Conservation (phyloP, 2,329 filamentous ascomycete species). For the Chalaropsis ovoidea region DNA sequence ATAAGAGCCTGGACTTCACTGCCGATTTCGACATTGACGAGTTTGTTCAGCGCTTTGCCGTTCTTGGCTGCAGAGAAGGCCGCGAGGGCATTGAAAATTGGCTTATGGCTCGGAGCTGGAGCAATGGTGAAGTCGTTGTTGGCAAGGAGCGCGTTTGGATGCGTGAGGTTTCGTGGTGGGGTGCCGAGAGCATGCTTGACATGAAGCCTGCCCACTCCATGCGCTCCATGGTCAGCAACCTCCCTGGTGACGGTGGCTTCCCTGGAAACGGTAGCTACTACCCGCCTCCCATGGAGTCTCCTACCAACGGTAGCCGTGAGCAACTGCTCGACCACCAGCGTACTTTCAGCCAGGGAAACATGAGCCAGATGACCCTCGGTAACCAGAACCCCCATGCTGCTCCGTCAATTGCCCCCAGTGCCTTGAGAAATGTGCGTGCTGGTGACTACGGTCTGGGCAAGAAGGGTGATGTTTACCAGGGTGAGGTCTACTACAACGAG, state of each 20-base stretch:
- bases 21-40: slow-evolving; percentile 93
- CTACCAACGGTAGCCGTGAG: slow-evolving; percentile 59
- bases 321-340: slow-evolving; percentile 53
- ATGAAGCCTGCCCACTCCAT: slow-evolving; percentile 55
- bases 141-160: slow-evolving; percentile 93
- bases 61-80: slow-evolving; percentile 79
- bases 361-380: slow-evolving; percentile 44
- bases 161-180: slow-evolving; percentile 91
- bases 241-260: slow-evolving; percentile 54
- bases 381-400: slow-evolving; percentile 31
- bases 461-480: slow-evolving; percentile 72
- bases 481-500: slow-evolving; percentile 62
- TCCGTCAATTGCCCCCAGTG: slow-evolving; percentile 53
- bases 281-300: slow-evolving; percentile 54
- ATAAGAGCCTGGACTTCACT: slow-evolving; percentile 86
- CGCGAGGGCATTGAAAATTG: slow-evolving; percentile 89
- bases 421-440: slow-evolving; percentile 46
- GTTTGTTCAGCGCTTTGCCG: slow-evolving; percentile 71
- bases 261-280: slow-evolving; percentile 58
- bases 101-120: slow-evolving; percentile 92
- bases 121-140: slow-evolving; percentile 88
- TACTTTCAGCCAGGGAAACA: slow-evolving; percentile 46
- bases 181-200: slow-evolving; percentile 92
- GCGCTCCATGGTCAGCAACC: slow-evolving; percentile 25
- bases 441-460: slow-evolving; percentile 83